Conservation (phyloP, 2,329 filamentous ascomycete genomes). For the Annulohypoxylon truncatum region DNA sequence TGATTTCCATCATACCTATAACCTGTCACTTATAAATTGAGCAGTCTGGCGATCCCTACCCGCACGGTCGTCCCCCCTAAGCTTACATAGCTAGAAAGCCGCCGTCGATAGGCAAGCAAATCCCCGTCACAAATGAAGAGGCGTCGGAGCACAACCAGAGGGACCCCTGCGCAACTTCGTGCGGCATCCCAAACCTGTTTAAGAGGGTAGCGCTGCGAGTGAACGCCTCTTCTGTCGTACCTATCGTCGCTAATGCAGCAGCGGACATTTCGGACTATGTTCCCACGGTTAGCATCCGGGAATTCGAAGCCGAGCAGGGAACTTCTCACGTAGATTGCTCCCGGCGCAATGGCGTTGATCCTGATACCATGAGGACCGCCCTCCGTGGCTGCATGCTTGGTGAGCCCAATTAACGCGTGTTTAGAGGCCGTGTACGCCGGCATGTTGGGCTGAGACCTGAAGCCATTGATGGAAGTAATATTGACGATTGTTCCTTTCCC, state of each 20-base stretch:
- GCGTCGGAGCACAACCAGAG: constrained; percentile 51
- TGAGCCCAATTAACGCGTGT: constrained; percentile 57
- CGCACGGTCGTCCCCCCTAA: too few species aligned
- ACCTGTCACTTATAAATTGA: too few species aligned
- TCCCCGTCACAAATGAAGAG: constrained; percentile 49
- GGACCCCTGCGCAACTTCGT: constrained; percentile 51
- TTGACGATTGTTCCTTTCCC: constrained; percentile 53
- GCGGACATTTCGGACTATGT: constrained; percentile 42
- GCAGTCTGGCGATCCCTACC: too few species aligned
- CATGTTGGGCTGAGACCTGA: constrained; percentile 50
- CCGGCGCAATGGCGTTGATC: constrained; percentile 51
- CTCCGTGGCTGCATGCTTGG: constrained; percentile 53
- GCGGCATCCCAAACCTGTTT: constrained; percentile 39
- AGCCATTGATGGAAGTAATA: constrained; percentile 55
- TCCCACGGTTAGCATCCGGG: not conserved
- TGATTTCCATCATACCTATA: too few species aligned
- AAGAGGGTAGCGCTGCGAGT: constrained; percentile 29
- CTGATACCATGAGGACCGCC: constrained; percentile 50
- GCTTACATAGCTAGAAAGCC: constrained; percentile 38
- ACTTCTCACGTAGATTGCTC: constrained; percentile 38
- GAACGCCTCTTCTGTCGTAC: constrained; percentile 39
- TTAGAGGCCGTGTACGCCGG: constrained; percentile 57
- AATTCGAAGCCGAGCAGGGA: not conserved
- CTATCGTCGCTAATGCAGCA: constrained; percentile 36
- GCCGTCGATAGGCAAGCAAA: constrained; percentile 49